Evolutionary conservation across 306 rosid genomes (phyloP), one percentile per base, ranked within the genome.

Genomic region (Medicago arabica): DNA sequence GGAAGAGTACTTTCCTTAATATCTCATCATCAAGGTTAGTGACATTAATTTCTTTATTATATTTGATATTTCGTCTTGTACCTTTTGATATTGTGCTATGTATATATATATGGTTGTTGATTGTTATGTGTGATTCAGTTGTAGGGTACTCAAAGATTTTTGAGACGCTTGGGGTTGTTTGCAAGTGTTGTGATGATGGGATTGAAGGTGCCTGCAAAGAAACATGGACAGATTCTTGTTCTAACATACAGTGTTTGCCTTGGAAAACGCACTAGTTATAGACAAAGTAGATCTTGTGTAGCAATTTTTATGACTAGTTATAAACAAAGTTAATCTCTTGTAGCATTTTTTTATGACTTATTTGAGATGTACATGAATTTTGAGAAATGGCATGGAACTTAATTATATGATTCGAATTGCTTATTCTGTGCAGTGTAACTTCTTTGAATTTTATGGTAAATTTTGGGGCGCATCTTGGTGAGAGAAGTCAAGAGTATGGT

Each of bases 171-270:
- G 91, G 91, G 13, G 60, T 85, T 67, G 83, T 85, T 73, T 87
- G 91, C 81, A 75, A 87, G 83, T 87, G 91, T 47, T 85, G 91
- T 75, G 91, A 87, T 55, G 85, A 84, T 64, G 89, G 89, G 14
- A 40, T 62, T 47, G 84, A 41, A 4, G 89, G 89, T 34, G 86
- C 65, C 4, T 87, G 91, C 69, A 75, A 67, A 81, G 77, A 64
- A 34, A 85, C 82, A 51, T 83, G 91, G 91, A 64, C 63, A 23
- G 66, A 60, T n/a, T 74, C 91, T 72, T 87, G 91, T 36, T 69
- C 86, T 67, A 81, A 87, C 10, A 41, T 85, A 28, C 74, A 75
- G 79, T 87, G 91, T 76, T 77, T 55, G 18, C 87, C 89, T 43
- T 87, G 91, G 91, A 87, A 87, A 76, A 74, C 74, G 23, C 72